Evolutionary conservation across 2,329 filamentous ascomycete species (phyloP), one percentile per base, ranked within the genome.

Genomic region (Curvularia spicifera): DNA sequence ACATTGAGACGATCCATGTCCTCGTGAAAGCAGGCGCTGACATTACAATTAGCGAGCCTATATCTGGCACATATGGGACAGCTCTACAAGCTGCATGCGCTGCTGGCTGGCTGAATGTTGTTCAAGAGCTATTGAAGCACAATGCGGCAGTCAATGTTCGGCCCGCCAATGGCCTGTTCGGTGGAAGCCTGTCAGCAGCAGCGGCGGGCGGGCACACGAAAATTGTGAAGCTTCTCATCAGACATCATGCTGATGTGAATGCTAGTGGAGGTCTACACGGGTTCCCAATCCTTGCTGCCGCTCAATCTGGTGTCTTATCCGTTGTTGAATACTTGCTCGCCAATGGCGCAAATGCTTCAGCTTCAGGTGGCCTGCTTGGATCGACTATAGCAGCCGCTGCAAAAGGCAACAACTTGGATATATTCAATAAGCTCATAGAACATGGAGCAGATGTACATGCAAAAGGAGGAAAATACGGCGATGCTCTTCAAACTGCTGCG

Each of bases 41-140:
- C 24, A 52, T 60, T 7, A 57, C 40, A 15, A 60, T 57, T 39
- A 29, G 55, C 22, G 51, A 65, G 37, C 42, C 42, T 46, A 24
- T 61, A 15, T 51, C 59, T 10, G 69, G 67, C 5, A 56, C 59
- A 15, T 67, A 64, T 40, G 66, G 68, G 9, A 65, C 63, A 24
- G 60, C 69, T 9, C 55, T 71, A 18, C 65, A 69, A 50, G 67
- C 68, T 2, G 69, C 69, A 10, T 63, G 58, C 26, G 51, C 54
- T 20, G 59, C 42, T n/a, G 66, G 62, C 1, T 55, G 61, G 37
- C 22, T 55, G 15, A 51, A 63, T 7, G 61, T 65, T 18, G 59
- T 69, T 1, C 31, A 43, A 10, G 35, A 58, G 33, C 52, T 71
- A 9, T 37, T 71, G 3, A 44, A 68, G 20, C 43, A 61, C 40